Evolutionary conservation across 331 rosid species (phyloP).

Genomic region (Saraca asoca): DNA sequence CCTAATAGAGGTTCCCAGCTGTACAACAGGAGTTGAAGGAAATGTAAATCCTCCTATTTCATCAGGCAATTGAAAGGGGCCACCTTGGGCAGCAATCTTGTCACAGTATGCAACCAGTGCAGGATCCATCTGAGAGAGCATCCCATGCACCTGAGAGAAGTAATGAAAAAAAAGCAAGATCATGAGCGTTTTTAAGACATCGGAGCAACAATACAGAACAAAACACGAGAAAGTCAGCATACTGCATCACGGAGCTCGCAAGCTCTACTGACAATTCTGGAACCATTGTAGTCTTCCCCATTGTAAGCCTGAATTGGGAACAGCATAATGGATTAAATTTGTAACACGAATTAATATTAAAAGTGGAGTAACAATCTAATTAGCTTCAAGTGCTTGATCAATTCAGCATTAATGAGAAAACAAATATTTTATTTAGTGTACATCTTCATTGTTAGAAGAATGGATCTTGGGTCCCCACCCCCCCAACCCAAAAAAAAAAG

Average conservation of each 20-base stretch:
- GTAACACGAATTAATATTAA: conserved; percentile 7
- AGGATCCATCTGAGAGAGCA: conserved; percentile 98
- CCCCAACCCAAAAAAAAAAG: conserved; percentile 12
- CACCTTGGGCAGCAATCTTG: conserved; percentile 87
- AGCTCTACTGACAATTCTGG: conserved; percentile 96
- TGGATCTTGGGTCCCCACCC: neutral
- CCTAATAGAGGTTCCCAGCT: conserved; percentile 67
- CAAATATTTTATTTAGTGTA: neutral
- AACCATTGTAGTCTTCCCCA: conserved; percentile 90
- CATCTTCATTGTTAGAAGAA: neutral
- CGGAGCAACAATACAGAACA: conserved; percentile 30
- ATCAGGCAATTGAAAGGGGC: conserved; percentile 72
- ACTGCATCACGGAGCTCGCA: conserved; percentile 93
- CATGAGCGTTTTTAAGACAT: conserved; percentile 26
- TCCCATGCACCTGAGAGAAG: conserved; percentile 76
- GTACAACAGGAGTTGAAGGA: conserved; percentile 80
- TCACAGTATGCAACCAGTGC: conserved; percentile 83
- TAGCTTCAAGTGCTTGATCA: conserved; percentile 22
- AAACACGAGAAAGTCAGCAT: conserved; percentile 33
- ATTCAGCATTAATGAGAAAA: conserved; percentile 16
- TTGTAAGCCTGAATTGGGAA: conserved; percentile 70
- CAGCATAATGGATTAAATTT: conserved; percentile 31
- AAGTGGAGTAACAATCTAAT: neutral
- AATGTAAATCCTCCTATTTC: conserved; percentile 63
- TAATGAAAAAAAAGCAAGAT: conserved; percentile 10